Percentiles rank a stretch among this genome's conserved stretches.
phyloP scores from a whole-genome alignment of 805 yeast species.

The Saturnispora saitoi region DNA sequence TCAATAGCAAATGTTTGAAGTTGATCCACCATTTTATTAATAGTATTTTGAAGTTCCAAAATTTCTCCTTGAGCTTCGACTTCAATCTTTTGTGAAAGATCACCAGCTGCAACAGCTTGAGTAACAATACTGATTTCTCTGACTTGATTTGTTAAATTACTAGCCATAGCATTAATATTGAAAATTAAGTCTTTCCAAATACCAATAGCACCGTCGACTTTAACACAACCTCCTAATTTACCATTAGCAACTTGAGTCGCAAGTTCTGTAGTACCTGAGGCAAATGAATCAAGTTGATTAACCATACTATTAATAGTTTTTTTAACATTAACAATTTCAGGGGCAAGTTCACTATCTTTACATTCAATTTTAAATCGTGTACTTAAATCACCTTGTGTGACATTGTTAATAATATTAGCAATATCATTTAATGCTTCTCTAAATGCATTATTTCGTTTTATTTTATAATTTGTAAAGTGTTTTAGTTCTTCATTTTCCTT shows the following conservation, averaged over 20 bases:
- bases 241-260: slow-evolving; percentile 91
- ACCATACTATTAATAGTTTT: slow-evolving; percentile 81
- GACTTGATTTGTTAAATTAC: slow-evolving; percentile 77
- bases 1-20: slow-evolving; percentile 76
- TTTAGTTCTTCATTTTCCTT: slow-evolving; percentile 15
- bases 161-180: slow-evolving; percentile 83
- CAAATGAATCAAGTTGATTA: slow-evolving; percentile 77
- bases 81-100: slow-evolving; percentile 70
- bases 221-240: slow-evolving; percentile 83
- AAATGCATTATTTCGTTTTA: slow-evolving; percentile 56
- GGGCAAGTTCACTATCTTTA: slow-evolving; percentile 46
- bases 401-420: slow-evolving; percentile 80
- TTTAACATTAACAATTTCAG: slow-evolving; percentile 72
- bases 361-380: slow-evolving; percentile 61
- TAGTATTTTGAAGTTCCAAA: slow-evolving; percentile 74
- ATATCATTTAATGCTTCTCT: slow-evolving; percentile 68
- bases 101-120: slow-evolving; percentile 82
- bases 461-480: slow-evolving; percentile 14
- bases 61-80: slow-evolving; percentile 92
- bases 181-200: slow-evolving; percentile 81
- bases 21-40: slow-evolving; percentile 84
- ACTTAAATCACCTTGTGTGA: slow-evolving; percentile 80
- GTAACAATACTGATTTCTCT: slow-evolving; percentile 87
- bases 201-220: slow-evolving; percentile 76
- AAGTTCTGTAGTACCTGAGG: slow-evolving; percentile 72